A percentile compares a stretch with the other conserved stretches of the same genome.
These are phyloP conservation scores for Emergomyces pasteurianus DNA, from an alignment of 2,329 filamentous ascomycete genomes.

Conservation along the genomic window DNA sequence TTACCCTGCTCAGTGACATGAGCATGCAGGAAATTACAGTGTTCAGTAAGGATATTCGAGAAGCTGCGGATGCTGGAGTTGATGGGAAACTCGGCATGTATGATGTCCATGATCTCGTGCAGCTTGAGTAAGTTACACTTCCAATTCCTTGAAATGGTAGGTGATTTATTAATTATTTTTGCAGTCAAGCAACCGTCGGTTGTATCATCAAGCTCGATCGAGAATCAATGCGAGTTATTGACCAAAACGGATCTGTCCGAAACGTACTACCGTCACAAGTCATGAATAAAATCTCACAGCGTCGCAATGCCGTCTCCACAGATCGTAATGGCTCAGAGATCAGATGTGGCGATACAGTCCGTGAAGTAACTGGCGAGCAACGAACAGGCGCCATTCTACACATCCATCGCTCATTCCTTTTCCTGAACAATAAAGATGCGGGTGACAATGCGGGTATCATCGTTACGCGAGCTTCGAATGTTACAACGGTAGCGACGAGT, in stretches of 20 bases:
- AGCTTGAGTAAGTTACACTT: constrained; percentile 56
- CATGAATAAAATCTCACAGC: constrained; percentile 71
- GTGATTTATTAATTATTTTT: background rate
- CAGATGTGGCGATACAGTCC: constrained; percentile 78
- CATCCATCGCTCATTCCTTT: constrained; percentile 85
- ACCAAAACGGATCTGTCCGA: constrained; percentile 75
- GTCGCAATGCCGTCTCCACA: constrained; percentile 76
- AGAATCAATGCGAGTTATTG: constrained; percentile 77
- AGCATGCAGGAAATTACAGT: constrained; percentile 90
- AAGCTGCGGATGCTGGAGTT: constrained; percentile 83
- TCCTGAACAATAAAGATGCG: constrained; percentile 71
- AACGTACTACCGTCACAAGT: constrained; percentile 85
- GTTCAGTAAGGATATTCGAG: constrained; percentile 91
- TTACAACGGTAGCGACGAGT: constrained; percentile 87
- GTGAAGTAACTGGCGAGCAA: constrained; percentile 75
- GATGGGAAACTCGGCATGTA: constrained; percentile 74
- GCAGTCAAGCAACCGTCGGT: constrained; percentile 68
- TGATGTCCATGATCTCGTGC: constrained; percentile 84
- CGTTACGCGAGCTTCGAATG: constrained; percentile 72
- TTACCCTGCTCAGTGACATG: constrained; percentile 87
- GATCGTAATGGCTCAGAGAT: constrained; percentile 92
- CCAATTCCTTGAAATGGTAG: background rate
- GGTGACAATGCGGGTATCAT: constrained; percentile 85
- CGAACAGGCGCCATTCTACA: constrained; percentile 83
- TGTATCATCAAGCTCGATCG: constrained; percentile 92